phyloP scores from a whole-genome alignment of 257 asterid genomes.

The Fraxinus quadrangulata region DNA sequence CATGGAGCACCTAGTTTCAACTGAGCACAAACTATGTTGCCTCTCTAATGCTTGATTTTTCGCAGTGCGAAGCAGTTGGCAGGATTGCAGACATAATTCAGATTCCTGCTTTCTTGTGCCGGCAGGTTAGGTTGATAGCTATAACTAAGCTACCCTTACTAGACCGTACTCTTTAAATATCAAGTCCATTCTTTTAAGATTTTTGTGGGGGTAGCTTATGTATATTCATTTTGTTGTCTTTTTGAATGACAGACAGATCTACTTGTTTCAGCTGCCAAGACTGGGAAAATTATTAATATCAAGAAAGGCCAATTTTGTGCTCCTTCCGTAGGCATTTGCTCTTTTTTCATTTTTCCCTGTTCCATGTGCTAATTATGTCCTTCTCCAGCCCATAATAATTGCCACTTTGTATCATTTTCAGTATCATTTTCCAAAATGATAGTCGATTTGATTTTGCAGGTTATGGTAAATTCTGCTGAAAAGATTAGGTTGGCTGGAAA shows the following conservation, averaged over 20 bases:
- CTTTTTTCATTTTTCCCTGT: neutral
- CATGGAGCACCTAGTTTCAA: neutral
- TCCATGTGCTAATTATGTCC: neutral
- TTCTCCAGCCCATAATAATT: neutral
- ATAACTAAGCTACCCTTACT: neutral
- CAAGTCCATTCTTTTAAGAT: neutral
- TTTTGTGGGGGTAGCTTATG: neutral
- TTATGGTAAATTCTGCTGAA: conserved; percentile 91
- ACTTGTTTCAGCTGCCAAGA: conserved; percentile 91
- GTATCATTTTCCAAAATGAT: conserved; percentile 6
- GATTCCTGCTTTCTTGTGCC: conserved; percentile 97
- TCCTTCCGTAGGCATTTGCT: conserved; percentile 54
- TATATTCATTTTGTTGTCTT: conserved; percentile 21
- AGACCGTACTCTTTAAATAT: neutral
- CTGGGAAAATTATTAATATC: conserved; percentile 81
- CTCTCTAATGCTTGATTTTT: conserved; percentile 21
- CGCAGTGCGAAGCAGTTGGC: conserved; percentile 97
- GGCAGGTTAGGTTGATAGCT: conserved; percentile 58
- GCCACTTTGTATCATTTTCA: conserved; percentile 6
- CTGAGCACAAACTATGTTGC: neutral
- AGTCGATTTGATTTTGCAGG: conserved; percentile 47
- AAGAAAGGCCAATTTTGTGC: conserved; percentile 98
- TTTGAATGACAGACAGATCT: conserved; percentile 75
- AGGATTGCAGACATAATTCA: conserved; percentile 93
- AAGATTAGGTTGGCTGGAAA: conserved; percentile 93